A percentile compares a stretch with the other conserved stretches of the same genome.
These are phyloP conservation scores for Gossypium australe DNA, from an alignment of 345 rosid species.

Conservation along the genomic window DNA sequence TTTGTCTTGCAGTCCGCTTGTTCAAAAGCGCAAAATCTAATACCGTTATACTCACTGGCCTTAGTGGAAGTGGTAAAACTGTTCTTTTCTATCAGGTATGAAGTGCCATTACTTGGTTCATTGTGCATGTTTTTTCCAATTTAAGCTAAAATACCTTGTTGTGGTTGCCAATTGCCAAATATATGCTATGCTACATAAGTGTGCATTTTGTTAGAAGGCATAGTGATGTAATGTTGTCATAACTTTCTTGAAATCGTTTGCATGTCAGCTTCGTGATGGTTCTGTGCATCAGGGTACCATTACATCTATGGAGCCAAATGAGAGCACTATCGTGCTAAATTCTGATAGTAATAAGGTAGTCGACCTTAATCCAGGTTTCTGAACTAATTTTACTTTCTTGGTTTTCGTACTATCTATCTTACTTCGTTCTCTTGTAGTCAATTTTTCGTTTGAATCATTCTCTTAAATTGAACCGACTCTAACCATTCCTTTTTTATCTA, in stretches of 20 bases:
- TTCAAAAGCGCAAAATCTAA: conserved; percentile 48
- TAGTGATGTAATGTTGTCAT: not conserved
- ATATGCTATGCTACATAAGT: not conserved
- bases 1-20: conserved; percentile 41
- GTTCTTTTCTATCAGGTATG: conserved; percentile 72
- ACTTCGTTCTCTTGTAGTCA: not conserved
- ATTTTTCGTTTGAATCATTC: not conserved
- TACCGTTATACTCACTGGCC: conserved; percentile 72
- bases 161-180: not conserved
- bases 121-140: not conserved
- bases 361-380: conserved; percentile 45
- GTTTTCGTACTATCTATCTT: not conserved
- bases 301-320: conserved; percentile 95
- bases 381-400: not conserved
- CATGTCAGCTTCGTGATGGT: conserved; percentile 82
- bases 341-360: conserved; percentile 64
- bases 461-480: conserved; percentile 1
- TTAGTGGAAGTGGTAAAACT: conserved; percentile 80
- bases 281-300: conserved; percentile 81
- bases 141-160: not conserved
- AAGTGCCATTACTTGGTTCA: not conserved
- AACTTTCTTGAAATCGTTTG: conserved; percentile 13
- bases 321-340: conserved; percentile 65
- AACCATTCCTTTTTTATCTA: not conserved
- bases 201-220: not conserved